These are phyloP conservation scores for Neurospora sp. DNA, from an alignment of 495 filamentous ascomycete genomes.

Conservation along the genomic window DNA sequence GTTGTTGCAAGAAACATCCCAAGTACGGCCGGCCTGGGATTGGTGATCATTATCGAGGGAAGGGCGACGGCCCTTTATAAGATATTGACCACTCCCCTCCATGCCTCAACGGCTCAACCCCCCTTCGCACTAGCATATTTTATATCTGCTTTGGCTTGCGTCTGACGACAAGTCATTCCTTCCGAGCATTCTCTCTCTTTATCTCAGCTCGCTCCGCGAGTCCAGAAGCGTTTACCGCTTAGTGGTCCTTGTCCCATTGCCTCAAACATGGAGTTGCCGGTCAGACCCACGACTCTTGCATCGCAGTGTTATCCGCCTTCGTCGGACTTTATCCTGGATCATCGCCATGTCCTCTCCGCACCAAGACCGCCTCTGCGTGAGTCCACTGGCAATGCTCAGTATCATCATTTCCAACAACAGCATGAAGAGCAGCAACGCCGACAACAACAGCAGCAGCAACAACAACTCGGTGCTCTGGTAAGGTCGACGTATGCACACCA, in stretches of 20 bases:
- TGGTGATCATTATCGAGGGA: conserved; percentile 7
- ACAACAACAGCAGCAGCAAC: neutral
- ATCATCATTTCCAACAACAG: conserved; percentile 13
- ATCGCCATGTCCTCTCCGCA: conserved; percentile 11
- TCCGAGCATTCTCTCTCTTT: conserved; percentile 47
- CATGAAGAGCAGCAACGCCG: neutral
- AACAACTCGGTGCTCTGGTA: conserved; percentile 19
- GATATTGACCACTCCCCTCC: conserved; percentile 11
- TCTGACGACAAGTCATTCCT: conserved; percentile 23
- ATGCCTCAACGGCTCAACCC: conserved; percentile 1
- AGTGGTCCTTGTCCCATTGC: conserved; percentile 3
- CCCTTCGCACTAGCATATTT: conserved; percentile 13
- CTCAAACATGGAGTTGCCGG: conserved; percentile 16
- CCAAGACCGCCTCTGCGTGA: conserved; percentile 37
- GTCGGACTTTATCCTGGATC: conserved; percentile 9
- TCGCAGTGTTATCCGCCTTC: conserved; percentile 20
- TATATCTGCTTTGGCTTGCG: conserved; percentile 28
- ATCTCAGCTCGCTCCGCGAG: conserved; percentile 32
- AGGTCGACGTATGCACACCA: conserved; percentile 26
- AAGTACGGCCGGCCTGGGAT: conserved; percentile 4
- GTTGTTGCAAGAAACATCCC: conserved; percentile 10
- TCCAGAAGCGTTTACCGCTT: conserved; percentile 4
- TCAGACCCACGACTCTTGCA: conserved; percentile 15
- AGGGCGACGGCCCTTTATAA: conserved; percentile 15
- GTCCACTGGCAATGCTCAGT: conserved; percentile 40